Base-by-base conservation (phyloP, 2,329 filamentous ascomycete species). In the Trichoderma asperellum region DNA sequence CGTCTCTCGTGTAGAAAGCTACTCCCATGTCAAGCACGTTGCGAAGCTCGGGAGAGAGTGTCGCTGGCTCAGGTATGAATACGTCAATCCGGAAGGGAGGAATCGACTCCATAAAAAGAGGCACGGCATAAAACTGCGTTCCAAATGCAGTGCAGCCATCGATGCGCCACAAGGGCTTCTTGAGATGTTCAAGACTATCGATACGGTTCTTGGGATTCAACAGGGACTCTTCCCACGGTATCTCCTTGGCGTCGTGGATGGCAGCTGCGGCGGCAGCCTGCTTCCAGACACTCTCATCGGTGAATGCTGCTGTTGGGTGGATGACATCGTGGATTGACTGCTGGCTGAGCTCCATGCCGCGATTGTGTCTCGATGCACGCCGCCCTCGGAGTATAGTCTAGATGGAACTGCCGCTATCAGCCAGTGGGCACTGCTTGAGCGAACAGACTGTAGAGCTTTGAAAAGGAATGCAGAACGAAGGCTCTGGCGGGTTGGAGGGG, bases 171-270 rank as follows among this genome's bases (percentile, higher is more conserved):
- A 86, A 76, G 2, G 86, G 82, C 0, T 77, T 73, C 16, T 73
- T 61, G 2, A 82, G 81, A 8, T 79, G 76, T 2, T 81, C 82
- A 18, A 89, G 82, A 71, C 85, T 87, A 74, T 89, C 83, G 74
- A 89, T 85, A 70, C 87, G 83, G 73, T 88, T 89, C 75, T 87
- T 88, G 8, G 87, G 87, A 71, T 89, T 89, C 53, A 89, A 79
- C 52, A 80, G 77, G 5, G 87, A 89, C 3, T 75, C 70, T 14
- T 77, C 75, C 87, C 87, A 89, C 16, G 73, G 40, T 34, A 57
- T 52, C 34, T 71, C 63, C 35, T n/a, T 18, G 14, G 35, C 40
- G 32, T 49, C 56, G 47, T 47, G 11, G 61, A 60, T 49, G 47
- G 47, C 63, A 24, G 58, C 66, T 27, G 5, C 37, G 21, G 35